Conservation (phyloP, 306 rosid species). For the Dalbergia cultrata region DNA sequence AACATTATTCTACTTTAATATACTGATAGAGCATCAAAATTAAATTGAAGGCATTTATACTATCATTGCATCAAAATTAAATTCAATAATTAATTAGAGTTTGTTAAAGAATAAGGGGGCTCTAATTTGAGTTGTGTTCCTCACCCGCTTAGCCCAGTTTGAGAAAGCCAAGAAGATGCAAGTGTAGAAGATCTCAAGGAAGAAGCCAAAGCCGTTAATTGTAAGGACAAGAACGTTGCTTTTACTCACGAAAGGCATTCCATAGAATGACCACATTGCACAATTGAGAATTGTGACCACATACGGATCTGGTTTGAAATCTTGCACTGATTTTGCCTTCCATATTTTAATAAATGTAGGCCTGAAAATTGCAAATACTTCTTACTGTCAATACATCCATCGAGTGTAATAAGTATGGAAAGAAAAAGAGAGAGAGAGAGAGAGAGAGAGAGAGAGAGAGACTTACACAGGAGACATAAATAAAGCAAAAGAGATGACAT, state of each 20-base stretch:
- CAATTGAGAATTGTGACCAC: conserved; percentile 76
- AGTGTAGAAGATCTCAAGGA: conserved; percentile 55
- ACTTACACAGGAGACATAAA: conserved; percentile 85
- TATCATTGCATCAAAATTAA: no score
- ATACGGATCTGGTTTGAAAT: conserved; percentile 89
- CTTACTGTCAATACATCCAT: background rate
- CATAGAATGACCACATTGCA: conserved; percentile 76
- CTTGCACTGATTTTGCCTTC: conserved; percentile 64
- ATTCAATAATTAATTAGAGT: background rate
- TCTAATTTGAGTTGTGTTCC: conserved; percentile 16
- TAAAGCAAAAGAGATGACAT: conserved; percentile 71
- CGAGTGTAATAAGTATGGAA: background rate
- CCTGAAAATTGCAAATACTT: conserved; percentile 50
- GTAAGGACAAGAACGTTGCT: conserved; percentile 72
- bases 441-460: background rate
- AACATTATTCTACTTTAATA: no score
- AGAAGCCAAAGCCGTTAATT: conserved; percentile 68
- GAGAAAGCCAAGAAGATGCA: conserved; percentile 59
- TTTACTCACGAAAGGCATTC: conserved; percentile 65
- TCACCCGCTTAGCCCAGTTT: conserved; percentile 55
- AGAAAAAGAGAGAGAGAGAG: background rate
- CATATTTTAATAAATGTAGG: conserved; percentile 75
- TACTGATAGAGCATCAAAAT: no score
- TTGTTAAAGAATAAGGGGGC: background rate
- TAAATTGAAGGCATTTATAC: no score